Conservation (phyloP, 345 rosid genomes). For the Cardamine chenopodiifolia region DNA sequence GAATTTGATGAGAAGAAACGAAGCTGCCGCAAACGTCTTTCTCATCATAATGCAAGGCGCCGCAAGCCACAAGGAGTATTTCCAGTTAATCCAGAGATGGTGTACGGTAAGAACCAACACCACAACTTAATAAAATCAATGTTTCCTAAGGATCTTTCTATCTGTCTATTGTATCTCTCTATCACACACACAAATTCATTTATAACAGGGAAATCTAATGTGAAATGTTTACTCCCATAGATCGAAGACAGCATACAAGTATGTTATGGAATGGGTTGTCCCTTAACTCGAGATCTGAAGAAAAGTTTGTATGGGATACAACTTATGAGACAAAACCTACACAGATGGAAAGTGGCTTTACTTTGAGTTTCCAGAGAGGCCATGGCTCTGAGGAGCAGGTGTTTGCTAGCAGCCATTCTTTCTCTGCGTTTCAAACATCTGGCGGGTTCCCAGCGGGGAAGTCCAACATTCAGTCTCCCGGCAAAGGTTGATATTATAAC, state of each 20-base stretch:
- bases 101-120: conserved; percentile 31
- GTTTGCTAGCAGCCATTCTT: conserved; percentile 44
- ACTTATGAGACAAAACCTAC: conserved; percentile 53
- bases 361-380: conserved; percentile 48
- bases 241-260: conserved; percentile 62
- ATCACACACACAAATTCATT: neutral
- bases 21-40: conserved; percentile 91
- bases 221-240: conserved; percentile 43
- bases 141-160: conserved; percentile 39
- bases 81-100: conserved; percentile 53
- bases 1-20: conserved; percentile 94
- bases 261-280: conserved; percentile 55
- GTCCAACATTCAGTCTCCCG: conserved; percentile 25
- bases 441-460: conserved; percentile 43
- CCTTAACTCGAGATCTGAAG: conserved; percentile 47
- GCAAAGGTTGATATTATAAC: conserved; percentile 24
- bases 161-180: neutral
- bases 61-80: conserved; percentile 78
- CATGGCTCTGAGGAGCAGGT: conserved; percentile 50
- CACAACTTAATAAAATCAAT: neutral
- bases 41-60: conserved; percentile 97
- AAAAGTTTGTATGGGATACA: conserved; percentile 51
- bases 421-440: conserved; percentile 44
- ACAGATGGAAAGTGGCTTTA: conserved; percentile 50
- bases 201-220: neutral